Base-by-base conservation (phyloP, 2,329 filamentous ascomycete species). In the Trichoderma gracile region DNA sequence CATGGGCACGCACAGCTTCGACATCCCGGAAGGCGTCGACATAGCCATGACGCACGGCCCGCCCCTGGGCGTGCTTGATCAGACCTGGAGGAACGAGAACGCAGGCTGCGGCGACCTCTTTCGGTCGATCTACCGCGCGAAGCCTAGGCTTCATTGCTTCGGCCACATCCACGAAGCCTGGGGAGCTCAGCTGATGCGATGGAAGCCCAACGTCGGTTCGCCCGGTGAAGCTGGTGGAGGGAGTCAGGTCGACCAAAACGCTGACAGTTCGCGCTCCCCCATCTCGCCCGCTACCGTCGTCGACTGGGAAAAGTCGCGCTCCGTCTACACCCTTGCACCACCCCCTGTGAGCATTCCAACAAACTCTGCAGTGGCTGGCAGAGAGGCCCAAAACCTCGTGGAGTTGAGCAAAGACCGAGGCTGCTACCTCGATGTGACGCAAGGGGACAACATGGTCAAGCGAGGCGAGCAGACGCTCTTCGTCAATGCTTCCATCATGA, bases 91-190 rank as follows among this genome's bases (percentile, higher is more conserved):
- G 69, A 9, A 67, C 64, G n/a, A 74, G 25, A 70, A 73, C 15
- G 76, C 75, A 19, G 82, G 84, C 21, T 81, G 81, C 65, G 67
- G 68, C 0, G 66, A 77, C 17, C 77, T 87, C 3, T 79, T 84
- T 60, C 71, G 70, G 0, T 81, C 84, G 0, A 69, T 86, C 0
- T 74, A 77, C 1, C 69, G 70, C 0, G 76, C 79, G 1, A 75
- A 73, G 30, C 84, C 84, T 1, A 70, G 71, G 7, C 67, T 86
- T 4, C 82, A 85, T 70, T 86, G 83, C 70, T 86, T 86, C 65
- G 84, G 84, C 0, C 84, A 86, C 66, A 81, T 86, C n/a, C 84
- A 87, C 69, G 82, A 85, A 68, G 80, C 77, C 0, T 89, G 85
- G 83, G 87, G 86, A 3, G 81, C 78, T 0, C 82, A 80, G 59